These are phyloP conservation scores for Penicillium fimorum DNA, from an alignment of 495 filamentous ascomycete species.

Conservation along the genomic window DNA sequence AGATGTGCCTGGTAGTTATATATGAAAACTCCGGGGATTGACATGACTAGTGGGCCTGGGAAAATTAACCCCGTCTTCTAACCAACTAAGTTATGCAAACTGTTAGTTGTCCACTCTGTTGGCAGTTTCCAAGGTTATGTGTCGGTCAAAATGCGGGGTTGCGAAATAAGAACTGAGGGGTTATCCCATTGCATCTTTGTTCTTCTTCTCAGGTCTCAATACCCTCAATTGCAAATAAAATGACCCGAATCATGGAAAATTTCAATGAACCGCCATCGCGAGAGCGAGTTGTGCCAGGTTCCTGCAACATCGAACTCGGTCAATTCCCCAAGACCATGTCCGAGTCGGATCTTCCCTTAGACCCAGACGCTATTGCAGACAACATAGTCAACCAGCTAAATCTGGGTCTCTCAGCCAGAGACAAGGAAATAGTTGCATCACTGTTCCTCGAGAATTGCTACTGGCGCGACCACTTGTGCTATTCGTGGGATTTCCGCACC, in stretches of 20 bases:
- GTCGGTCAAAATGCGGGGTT: not conserved
- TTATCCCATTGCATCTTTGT: not conserved
- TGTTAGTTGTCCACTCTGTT: too few relatives aligned
- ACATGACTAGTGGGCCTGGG: too few relatives aligned
- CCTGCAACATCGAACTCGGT: conserved; percentile 48
- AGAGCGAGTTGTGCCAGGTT: conserved; percentile 60
- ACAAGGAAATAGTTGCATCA: conserved; percentile 29
- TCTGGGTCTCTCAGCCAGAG: conserved; percentile 33
- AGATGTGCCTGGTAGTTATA: not conserved
- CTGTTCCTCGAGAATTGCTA: conserved; percentile 50
- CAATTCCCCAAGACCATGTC: conserved; percentile 33
- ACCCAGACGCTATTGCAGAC: conserved; percentile 48
- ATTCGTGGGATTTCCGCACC: conserved; percentile 50
- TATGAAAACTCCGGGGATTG: not conserved
- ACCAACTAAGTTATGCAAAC: too few relatives aligned
- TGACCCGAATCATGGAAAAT: conserved; percentile 12
- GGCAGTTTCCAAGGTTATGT: not conserved
- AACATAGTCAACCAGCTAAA: conserved; percentile 50
- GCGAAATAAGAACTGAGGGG: not conserved
- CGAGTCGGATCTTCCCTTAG: conserved; percentile 30
- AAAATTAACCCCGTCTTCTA: too few relatives aligned
- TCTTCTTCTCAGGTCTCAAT: not conserved
- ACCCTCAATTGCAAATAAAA: not conserved
- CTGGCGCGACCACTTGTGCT: conserved; percentile 45
- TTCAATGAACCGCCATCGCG: conserved; percentile 38